Percentiles rank a stretch among this genome's conserved stretches.
These are phyloP conservation scores for Umbellularia californica DNA, from an alignment of 164 flowering plant species.

Conservation along the genomic window DNA sequence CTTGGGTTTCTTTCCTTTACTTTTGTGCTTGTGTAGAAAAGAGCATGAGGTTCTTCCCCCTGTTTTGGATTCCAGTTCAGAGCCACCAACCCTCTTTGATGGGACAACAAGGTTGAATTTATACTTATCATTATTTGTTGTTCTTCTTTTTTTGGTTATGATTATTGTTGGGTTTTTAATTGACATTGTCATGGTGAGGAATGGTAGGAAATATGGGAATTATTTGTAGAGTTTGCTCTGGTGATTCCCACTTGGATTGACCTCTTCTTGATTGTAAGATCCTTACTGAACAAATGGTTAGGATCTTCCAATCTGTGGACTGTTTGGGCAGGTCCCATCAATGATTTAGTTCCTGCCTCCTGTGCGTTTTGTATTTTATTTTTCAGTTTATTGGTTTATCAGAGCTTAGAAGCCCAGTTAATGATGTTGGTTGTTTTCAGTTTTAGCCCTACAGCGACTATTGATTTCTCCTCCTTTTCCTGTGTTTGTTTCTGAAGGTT, in stretches of 20 bases:
- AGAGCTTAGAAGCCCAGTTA: neutral
- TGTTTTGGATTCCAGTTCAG: conserved; percentile 46
- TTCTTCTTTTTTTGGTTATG: neutral
- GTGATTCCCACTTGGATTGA: neutral
- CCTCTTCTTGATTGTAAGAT: neutral
- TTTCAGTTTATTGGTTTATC: neutral
- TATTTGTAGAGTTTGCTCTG: too few species aligned
- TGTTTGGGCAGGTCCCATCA: neutral
- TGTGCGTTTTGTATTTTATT: too few species aligned
- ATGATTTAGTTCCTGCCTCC: neutral
- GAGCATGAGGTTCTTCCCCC: conserved; percentile 47
- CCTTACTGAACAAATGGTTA: neutral
- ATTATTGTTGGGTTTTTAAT: neutral
- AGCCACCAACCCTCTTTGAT: conserved; percentile 57
- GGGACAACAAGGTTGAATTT: conserved; percentile 54
- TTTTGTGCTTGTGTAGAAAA: conserved; percentile 10
- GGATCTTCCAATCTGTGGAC: neutral
- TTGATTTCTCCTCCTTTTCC: neutral
- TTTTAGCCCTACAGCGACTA: neutral
- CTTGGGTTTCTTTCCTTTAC: neutral
- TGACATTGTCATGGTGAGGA: neutral
- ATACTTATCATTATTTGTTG: neutral
- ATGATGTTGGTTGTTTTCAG: neutral
- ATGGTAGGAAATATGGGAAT: neutral
- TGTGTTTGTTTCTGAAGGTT: conserved; percentile 39